Base-by-base conservation (phyloP, 2,329 filamentous ascomycete species). In the Dothidotthia symphoricarpi region DNA sequence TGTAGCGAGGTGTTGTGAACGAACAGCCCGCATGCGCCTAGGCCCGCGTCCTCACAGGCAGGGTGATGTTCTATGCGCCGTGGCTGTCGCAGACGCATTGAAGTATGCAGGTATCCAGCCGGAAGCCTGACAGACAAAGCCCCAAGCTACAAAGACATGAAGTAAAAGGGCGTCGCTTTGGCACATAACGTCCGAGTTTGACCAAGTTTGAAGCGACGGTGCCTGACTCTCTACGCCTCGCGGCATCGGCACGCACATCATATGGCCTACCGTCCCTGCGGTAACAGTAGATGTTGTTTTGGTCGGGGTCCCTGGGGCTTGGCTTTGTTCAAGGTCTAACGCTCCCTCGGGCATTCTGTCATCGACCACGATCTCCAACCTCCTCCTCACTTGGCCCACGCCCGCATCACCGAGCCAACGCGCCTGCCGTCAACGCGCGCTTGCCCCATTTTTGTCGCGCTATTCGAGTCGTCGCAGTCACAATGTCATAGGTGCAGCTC, bases 361-460 rank as follows among this genome's bases (percentile, higher is more conserved):
- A 33, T 40, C 39, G 40, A 41, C 17, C 37, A 43, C 52, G 36
- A 53, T 51, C 44, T 49, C 61, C 59, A 61, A 55, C 61, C 61
- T 59, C 60, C 53, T 52, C 56, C 51, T 51, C 57, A 50, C 45
- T 31, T 42, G 43, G 32, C 45, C 36, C 39, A 6, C 38, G 39
- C 36, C 34, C 40, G 38, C 39, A 34, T 30, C 45, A 36, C 46
- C 43, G 41, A 53, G 44, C 47, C 53, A 37, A 43, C 56, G 55
- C 60, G 53, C 51, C 48, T 43, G 43, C 50, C 28, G 27, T 32
- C 17, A 30, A 47, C 47, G 53, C 57, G 51, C 53, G 41, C 41
- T 42, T 38, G 28, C 30, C 43, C 34, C 47, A 34, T 36, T 14
- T 19, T 40, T 39, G 24, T 41, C 47, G 51, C 49, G 41, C 51